A percentile compares a stretch with the other conserved stretches of the same genome.
These are phyloP conservation scores for Venturia asperata DNA, from an alignment of 2,329 filamentous ascomycete species.

Conservation along the genomic window DNA sequence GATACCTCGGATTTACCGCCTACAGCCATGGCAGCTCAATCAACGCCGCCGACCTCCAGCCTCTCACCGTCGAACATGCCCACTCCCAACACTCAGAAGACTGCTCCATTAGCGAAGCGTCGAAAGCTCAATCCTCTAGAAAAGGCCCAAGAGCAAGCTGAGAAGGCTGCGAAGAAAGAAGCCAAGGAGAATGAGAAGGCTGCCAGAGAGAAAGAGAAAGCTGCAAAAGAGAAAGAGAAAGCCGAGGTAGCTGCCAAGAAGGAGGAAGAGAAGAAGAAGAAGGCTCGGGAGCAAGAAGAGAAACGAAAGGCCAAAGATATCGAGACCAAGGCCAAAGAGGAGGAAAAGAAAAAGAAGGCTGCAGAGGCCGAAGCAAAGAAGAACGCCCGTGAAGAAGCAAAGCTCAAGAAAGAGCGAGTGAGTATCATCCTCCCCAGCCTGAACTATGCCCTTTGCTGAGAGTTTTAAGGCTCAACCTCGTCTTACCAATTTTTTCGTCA, in stretches of 20 bases:
- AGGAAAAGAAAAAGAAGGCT: constrained; percentile 32
- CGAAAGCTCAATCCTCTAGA: constrained; percentile 39
- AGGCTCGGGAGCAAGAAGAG: constrained; percentile 21
- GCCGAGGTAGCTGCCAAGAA: constrained; percentile 26
- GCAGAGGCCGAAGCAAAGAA: constrained; percentile 36
- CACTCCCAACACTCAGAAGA: neutral
- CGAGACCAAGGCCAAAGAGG: constrained; percentile 29
- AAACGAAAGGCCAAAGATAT: constrained; percentile 26
- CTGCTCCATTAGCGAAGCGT: constrained; percentile 35
- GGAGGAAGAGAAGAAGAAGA: constrained; percentile 27
- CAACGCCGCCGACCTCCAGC: constrained; percentile 19
- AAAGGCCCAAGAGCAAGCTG: constrained; percentile 28
- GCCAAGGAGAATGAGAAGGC: constrained; percentile 31
- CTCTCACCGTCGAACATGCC: neutral
- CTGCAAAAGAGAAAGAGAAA: constrained; percentile 31
- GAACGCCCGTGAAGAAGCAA: constrained; percentile 41
- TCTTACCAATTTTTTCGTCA: constrained; percentile 41
- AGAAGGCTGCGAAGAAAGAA: constrained; percentile 33
- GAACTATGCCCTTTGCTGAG: constrained; percentile 16
- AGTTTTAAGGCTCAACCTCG: constrained; percentile 33
- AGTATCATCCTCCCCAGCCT: constrained; percentile 28
- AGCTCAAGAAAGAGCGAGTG: constrained; percentile 40
- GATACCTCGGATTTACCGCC: neutral
- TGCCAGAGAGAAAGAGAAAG: constrained; percentile 32
- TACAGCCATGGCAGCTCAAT: constrained; percentile 6